Evolutionary conservation across 1,284 basidiomycete species (phyloP).

Genomic region (Ceratobasidium sp.): DNA sequence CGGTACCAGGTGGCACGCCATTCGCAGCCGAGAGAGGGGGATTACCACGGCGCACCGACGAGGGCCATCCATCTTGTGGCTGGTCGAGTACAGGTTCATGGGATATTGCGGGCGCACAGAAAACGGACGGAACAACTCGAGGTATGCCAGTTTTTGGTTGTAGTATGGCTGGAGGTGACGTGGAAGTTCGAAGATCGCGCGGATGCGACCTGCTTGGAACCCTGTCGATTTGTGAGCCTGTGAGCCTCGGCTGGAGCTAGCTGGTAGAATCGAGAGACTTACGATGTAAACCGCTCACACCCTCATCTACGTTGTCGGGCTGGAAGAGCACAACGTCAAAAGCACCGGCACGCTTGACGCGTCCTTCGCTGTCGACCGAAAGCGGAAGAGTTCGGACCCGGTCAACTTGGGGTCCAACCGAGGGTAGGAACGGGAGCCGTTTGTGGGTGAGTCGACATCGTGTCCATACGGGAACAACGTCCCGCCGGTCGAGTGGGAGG

Average conservation of each 20-base stretch:
- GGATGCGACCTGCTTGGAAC: constrained; percentile 13
- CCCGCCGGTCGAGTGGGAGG: background rate
- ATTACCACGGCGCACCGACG: background rate
- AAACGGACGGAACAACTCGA: constrained; percentile 17
- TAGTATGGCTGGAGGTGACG: background rate
- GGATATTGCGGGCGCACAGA: background rate
- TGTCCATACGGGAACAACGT: background rate
- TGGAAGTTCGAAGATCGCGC: constrained; percentile 12
- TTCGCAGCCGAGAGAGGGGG: background rate
- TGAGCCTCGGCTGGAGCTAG: background rate
- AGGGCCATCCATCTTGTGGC: background rate
- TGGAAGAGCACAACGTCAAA: background rate
- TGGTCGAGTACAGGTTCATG: background rate
- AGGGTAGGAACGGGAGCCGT: background rate
- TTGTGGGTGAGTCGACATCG: background rate
- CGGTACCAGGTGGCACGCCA: constrained; percentile 11
- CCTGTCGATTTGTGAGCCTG: background rate
- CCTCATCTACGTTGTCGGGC: background rate
- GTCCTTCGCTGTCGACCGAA: background rate
- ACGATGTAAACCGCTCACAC: background rate
- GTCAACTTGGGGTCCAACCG: background rate
- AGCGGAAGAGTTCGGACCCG: background rate
- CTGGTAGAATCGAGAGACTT: background rate
- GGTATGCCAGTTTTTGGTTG: background rate
- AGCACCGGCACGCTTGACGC: background rate